These are phyloP conservation scores for Cordyceps cateniannulata DNA, from an alignment of 2,329 filamentous ascomycete genomes.

Conservation along the genomic window DNA sequence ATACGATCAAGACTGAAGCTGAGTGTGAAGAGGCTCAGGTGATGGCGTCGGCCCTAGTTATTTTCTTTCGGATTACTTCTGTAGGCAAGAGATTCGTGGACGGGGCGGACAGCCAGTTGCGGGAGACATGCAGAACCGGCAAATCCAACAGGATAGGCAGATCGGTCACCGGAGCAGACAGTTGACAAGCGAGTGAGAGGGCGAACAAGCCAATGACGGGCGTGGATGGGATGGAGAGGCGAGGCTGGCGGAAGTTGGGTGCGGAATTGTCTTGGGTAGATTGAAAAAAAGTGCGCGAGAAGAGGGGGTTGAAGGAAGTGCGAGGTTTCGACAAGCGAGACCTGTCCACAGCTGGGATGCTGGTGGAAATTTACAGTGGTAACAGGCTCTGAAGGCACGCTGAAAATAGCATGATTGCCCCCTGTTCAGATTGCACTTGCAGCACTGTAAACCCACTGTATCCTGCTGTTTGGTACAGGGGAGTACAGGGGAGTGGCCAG, in stretches of 20 bases:
- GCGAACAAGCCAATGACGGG: background rate
- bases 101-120: too few relatives aligned
- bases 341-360: background rate
- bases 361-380: background rate
- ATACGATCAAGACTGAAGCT: background rate
- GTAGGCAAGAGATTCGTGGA: background rate
- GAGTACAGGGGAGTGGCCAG: background rate
- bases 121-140: background rate
- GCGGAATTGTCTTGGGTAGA: background rate
- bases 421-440: too few relatives aligned
- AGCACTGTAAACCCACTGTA: background rate
- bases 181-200: background rate
- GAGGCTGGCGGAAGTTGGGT: background rate
- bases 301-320: background rate
- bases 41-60: background rate
- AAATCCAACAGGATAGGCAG: background rate
- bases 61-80: background rate
- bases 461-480: too few relatives aligned
- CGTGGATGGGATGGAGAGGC: background rate
- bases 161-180: background rate
- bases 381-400: background rate
- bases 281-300: background rate
- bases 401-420: too few relatives aligned
- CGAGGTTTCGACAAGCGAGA: background rate
- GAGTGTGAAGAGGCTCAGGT: background rate